Base-by-base conservation (phyloP, 2,329 filamentous ascomycete genomes). In the Aureobasidium mangrovei region DNA sequence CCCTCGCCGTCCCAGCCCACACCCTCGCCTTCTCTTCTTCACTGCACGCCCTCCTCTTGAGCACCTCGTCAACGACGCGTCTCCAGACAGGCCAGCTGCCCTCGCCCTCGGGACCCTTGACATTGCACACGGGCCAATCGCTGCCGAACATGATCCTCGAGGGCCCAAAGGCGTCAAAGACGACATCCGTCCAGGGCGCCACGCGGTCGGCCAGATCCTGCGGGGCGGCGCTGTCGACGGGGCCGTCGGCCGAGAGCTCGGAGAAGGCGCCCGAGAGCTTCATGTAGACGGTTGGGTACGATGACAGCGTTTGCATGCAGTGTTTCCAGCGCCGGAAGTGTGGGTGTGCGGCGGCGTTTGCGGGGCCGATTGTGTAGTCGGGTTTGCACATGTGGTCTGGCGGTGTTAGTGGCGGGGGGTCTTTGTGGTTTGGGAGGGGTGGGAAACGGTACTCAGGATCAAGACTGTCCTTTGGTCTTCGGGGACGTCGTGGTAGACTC, bases 81-180 rank as follows among this genome's bases (percentile, higher is more conserved):
- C 75, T 80, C 91, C 91, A 96, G 62, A 84, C 80, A 35, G 73
- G 71, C 89, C 90, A 95, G 32, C 86, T 83, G 26, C 74, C 70
- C 45, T 77, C 72, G 40, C 75, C 75, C 0, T 69, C 70, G 0
- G 77, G 77, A 2, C 78, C 79, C 0, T 80, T 80, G 33, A 88
- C 72, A 58, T 88, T 91, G 71, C 89, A 95, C 0, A 96, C 85
- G 2, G 91, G 91, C 91, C 91, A 97, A 69, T 96, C 90, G 60
- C 86, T 91, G 27, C 85, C 91, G 69, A 93, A 96, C 84, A 97
- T 90, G 65, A 93, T 78, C 59, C 88, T 78, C 26, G 74, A 66
- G 0, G 85, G 72, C 1, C 86, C 83, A 64, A 95, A 96, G 1
- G 79, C 78, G 29, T 82, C 78, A 51, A 94, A 79, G 0, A 91